Base-by-base conservation (phyloP, 371 early-diverging fungal genomes). In the Lichtheimia ramosa region DNA sequence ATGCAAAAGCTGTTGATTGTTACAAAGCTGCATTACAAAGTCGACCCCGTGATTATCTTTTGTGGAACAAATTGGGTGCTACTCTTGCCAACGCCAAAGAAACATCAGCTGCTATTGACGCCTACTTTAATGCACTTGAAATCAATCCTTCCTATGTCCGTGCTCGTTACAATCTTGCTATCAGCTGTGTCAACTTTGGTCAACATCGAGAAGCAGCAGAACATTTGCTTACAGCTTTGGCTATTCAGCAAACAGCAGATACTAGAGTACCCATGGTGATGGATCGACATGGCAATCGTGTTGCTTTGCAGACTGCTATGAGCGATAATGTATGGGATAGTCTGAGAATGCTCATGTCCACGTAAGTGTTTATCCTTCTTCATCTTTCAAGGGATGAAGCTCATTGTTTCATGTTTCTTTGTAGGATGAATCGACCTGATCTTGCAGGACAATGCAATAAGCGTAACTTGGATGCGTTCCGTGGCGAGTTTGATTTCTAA, bases 1-100 rank as follows among this genome's bases (percentile, higher is more conserved):
- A 92, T 61, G 83, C 84, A 27, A 97, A 97, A 77, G 96, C 98
- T 0, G 85, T 96, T 3, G 99, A 98, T 73, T 98, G 99, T 65
- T 98, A 98, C 83, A 86, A 90, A 50, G 87, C 97, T 3, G 96
- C 98, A 24, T 71, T 98, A 27, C 81, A 86, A 16, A 83, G 81
- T 18, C 72, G 91, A 41, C 97, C 98, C 3, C 82, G 92, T 73
- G 96, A 98, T 68, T 96, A 96, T 74, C 79, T 93, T 65, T 81
- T 96, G 43, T 98, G 96, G 96, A 97, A 97, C 82, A 92, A 91
- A 65, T 83, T 97, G 39, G 99, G 97, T 16, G 99, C 99, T 0
- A 98, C 97, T 0, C 81, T 95, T 39, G 97, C 98, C 39, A 97
- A 97, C 66, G 84, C 90, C 3, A 80, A 84, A 13, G 79, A 89